phyloP scores from a whole-genome alignment of 176 grass and related monocot genomes.

The Tillandsia fasciculata region DNA sequence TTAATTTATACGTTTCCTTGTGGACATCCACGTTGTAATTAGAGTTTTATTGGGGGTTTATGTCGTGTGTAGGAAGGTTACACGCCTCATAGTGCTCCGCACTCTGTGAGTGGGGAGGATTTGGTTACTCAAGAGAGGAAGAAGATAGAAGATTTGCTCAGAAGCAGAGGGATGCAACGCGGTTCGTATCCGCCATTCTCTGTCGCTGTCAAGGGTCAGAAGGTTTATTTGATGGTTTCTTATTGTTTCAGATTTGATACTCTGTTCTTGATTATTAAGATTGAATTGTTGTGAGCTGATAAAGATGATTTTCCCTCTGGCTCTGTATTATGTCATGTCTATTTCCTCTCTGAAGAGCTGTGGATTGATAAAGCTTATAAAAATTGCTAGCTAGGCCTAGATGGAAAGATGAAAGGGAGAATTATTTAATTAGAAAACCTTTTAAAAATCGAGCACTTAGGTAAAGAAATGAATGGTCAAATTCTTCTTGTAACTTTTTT shows the following conservation, averaged over 20 bases:
- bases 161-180: constrained; percentile 36
- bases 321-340: not conserved
- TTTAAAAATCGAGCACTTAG: too few species aligned
- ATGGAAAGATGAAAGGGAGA: too few species aligned
- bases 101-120: constrained; percentile 23
- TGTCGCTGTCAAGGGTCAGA: constrained; percentile 47
- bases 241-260: constrained; percentile 2
- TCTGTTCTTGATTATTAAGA: not conserved
- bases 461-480: too few species aligned
- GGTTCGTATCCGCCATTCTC: constrained; percentile 62
- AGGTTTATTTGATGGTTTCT: constrained; percentile 13
- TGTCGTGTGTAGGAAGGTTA: not conserved
- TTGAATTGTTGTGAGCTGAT: constrained; percentile 6
- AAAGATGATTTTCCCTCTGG: not conserved
- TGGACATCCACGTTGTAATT: not conserved
- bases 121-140: constrained; percentile 50
- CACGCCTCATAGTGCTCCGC: constrained; percentile 5
- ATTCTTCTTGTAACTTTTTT: too few species aligned
- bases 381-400: too few species aligned
- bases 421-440: too few species aligned
- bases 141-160: constrained; percentile 48
- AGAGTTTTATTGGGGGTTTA: not conserved
- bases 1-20: not conserved
- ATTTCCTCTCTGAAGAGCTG: too few species aligned
- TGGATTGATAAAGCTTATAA: too few species aligned